These are phyloP conservation scores for Hanseniaspora occidentalis DNA, from an alignment of 805 yeast genomes.

Conservation along the genomic window DNA sequence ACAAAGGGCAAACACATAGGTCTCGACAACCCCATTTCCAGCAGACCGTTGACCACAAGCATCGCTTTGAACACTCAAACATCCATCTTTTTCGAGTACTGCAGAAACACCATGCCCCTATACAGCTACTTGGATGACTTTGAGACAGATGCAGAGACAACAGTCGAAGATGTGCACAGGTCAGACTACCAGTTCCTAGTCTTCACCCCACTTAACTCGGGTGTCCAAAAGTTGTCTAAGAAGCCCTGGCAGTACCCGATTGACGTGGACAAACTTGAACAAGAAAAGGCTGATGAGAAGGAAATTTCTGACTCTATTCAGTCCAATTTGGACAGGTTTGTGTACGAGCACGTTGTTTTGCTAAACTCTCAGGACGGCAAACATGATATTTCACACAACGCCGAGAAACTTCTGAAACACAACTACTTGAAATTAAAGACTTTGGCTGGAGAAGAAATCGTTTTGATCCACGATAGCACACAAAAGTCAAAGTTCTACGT, in stretches of 20 bases:
- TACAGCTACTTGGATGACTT: slow-evolving; percentile 34
- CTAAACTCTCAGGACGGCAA: neutral
- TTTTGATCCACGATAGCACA: neutral
- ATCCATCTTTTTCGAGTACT: slow-evolving; percentile 53
- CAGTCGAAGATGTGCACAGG: neutral
- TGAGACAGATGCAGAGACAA: slow-evolving; percentile 14
- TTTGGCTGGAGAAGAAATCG: neutral
- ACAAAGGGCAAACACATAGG: neutral
- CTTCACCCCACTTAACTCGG: slow-evolving; percentile 61
- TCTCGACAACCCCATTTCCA: neutral
- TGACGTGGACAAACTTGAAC: slow-evolving; percentile 23
- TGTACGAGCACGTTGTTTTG: slow-evolving; percentile 47
- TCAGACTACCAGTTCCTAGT: slow-evolving; percentile 31
- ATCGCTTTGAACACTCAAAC: slow-evolving; percentile 28
- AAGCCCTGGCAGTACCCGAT: slow-evolving; percentile 83
- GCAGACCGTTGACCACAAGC: slow-evolving; percentile 17
- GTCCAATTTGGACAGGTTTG: slow-evolving; percentile 43
- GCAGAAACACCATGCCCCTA: slow-evolving; percentile 48
- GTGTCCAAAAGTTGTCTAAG: slow-evolving; percentile 33
- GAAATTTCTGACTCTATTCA: slow-evolving; percentile 35
- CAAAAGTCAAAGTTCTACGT: neutral
- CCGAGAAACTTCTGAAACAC: neutral
- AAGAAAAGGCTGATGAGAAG: slow-evolving; percentile 9
- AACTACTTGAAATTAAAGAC: neutral
- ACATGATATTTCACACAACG: neutral